phyloP scores from a whole-genome alignment of 768 basidiomycete species.

The Suillus plorans region DNA sequence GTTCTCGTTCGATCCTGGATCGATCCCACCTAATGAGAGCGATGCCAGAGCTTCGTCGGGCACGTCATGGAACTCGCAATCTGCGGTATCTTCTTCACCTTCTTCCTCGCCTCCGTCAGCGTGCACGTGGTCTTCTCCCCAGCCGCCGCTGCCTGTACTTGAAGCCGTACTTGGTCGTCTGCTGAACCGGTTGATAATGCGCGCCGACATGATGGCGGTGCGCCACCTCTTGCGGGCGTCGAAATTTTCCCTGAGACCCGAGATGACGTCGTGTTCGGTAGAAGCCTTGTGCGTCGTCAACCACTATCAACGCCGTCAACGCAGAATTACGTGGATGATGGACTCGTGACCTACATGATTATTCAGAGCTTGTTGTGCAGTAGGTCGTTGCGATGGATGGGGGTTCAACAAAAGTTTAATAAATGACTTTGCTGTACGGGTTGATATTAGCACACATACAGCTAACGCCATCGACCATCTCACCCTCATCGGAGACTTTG shows the following conservation, averaged over 20 bases:
- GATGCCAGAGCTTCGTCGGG: conserved; percentile 23
- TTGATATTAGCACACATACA: conserved; percentile 4
- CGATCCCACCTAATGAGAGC: conserved; percentile 28
- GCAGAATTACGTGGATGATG: not conserved
- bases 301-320: conserved; percentile 50
- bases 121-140: conserved; percentile 36
- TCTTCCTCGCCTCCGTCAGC: conserved; percentile 32
- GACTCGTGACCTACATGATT: conserved; percentile 53
- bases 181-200: conserved; percentile 36
- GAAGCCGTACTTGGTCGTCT: conserved; percentile 16
- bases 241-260: conserved; percentile 81
- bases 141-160: conserved; percentile 34
- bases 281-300: conserved; percentile 64
- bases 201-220: conserved; percentile 58
- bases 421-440: conserved; percentile 73
- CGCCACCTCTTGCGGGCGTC: conserved; percentile 74
- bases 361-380: conserved; percentile 67
- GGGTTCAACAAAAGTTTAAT: conserved; percentile 69
- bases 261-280: conserved; percentile 70
- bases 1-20: conserved; percentile 40
- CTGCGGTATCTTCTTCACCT: conserved; percentile 29
- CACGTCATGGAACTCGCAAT: conserved; percentile 19
- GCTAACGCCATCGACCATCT: conserved; percentile 5
- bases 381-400: conserved; percentile 69
- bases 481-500: conserved; percentile 80